Evolutionary conservation across 106 monocot genomes (phyloP).

Genomic region (Dioscorea zingiberensis): DNA sequence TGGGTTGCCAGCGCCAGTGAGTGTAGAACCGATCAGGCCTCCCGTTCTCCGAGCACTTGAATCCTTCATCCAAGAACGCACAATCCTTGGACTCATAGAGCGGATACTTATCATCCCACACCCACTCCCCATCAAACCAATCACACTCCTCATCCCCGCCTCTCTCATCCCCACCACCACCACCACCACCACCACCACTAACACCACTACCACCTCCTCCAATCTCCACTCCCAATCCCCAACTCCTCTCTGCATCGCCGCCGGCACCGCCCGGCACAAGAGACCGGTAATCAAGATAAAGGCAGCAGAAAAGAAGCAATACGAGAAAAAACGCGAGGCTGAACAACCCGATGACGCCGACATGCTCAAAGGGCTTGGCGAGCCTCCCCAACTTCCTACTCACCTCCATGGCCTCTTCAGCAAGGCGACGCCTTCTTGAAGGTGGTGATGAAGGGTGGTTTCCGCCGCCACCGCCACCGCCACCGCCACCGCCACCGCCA

Average conservation of each 20-base stretch:
- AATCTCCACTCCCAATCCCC: not conserved
- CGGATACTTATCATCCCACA: conserved; percentile 52
- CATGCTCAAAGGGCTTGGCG: not conserved
- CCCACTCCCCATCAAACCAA: too few relatives aligned
- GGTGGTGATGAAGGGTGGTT: too few relatives aligned
- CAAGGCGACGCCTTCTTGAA: too few relatives aligned
- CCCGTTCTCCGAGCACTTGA: conserved; percentile 64
- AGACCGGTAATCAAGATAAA: too few relatives aligned
- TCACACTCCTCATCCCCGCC: conserved; percentile 66
- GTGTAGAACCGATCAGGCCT: conserved; percentile 44
- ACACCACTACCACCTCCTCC: not conserved
- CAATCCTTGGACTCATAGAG: conserved; percentile 52
- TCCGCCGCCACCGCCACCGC: too few relatives aligned
- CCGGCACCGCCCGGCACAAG: not conserved
- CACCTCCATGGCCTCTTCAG: not conserved
- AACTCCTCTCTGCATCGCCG: not conserved
- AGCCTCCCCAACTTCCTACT: not conserved
- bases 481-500: too few relatives aligned
- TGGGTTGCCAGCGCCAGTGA: conserved; percentile 68
- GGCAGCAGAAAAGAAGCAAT: too few relatives aligned
- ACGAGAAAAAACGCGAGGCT: not conserved
- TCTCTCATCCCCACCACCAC: conserved; percentile 19
- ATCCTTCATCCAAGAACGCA: conserved; percentile 47
- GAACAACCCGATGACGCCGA: not conserved
- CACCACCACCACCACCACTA: not conserved